These are phyloP conservation scores for Pachyrhizus erosus DNA, from an alignment of 306 rosid species.

Conservation along the genomic window DNA sequence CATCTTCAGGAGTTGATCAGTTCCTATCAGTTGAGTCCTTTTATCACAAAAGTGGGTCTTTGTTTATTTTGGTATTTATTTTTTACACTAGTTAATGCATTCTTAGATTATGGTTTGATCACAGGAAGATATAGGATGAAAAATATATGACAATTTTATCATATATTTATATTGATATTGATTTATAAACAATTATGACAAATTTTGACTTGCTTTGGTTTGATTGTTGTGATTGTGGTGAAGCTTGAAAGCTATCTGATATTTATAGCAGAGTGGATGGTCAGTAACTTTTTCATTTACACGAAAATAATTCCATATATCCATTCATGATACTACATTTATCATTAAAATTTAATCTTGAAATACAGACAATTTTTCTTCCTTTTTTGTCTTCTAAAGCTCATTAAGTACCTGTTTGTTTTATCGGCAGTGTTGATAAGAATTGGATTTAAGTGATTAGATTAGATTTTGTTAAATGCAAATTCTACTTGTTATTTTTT, in stretches of 20 bases:
- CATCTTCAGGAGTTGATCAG: conserved; percentile 65
- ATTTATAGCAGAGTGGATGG: conserved; percentile 1
- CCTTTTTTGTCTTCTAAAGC: neutral
- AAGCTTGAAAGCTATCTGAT: no score
- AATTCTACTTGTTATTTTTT: neutral
- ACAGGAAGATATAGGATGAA: conserved; percentile 8
- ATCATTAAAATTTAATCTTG: conserved; percentile 19
- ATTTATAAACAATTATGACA: no score
- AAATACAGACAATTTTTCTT: neutral
- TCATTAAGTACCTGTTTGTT: neutral
- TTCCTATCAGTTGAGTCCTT: conserved; percentile 83
- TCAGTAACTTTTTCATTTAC: conserved; percentile 9
- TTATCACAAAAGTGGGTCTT: conserved; percentile 84
- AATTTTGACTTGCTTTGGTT: no score
- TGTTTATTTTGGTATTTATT: conserved; percentile 33
- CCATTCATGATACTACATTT: neutral
- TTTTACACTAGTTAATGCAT: neutral
- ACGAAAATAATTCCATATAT: conserved; percentile 5
- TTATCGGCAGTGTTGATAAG: neutral
- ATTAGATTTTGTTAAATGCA: neutral
- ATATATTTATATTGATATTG: neutral
- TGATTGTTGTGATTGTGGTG: no score
- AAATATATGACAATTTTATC: neutral
- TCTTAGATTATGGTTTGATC: conserved; percentile 33
- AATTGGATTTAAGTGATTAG: neutral